A percentile compares a stretch with the other conserved stretches of the same genome.
phyloP scores from a whole-genome alignment of 768 basidiomycete genomes.

The Suillus americanus region DNA sequence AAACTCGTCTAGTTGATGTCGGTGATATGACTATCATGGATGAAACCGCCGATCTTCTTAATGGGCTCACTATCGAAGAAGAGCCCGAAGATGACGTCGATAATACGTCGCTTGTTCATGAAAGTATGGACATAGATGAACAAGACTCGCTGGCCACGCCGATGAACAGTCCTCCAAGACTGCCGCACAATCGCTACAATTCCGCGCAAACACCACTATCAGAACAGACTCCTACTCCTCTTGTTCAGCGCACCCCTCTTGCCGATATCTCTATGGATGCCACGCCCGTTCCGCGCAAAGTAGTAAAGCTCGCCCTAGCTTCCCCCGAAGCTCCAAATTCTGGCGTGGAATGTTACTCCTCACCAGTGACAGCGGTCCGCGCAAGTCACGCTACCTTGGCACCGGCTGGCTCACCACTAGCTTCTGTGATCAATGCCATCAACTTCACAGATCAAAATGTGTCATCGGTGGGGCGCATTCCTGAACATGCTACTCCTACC shows the following conservation, averaged over 20 bases:
- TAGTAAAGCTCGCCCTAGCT: slow-evolving; percentile 3
- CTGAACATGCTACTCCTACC: not conserved
- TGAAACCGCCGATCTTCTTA: slow-evolving; percentile 11
- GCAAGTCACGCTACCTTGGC: slow-evolving; percentile 8
- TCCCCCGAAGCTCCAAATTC: not conserved
- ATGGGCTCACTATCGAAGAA: slow-evolving; percentile 11
- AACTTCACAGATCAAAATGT: slow-evolving; percentile 16
- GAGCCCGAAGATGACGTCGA: not conserved
- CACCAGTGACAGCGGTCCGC: slow-evolving; percentile 8
- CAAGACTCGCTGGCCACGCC: slow-evolving; percentile 1
- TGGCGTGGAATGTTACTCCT: not conserved
- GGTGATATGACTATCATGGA: slow-evolving; percentile 20
- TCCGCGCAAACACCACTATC: slow-evolving; percentile 7
- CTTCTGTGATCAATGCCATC: slow-evolving; percentile 30
- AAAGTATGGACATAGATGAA: slow-evolving; percentile 4
- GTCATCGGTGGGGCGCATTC: not conserved
- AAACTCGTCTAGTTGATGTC: slow-evolving; percentile 31
- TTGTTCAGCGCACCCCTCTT: slow-evolving; percentile 9
- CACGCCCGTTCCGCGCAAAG: slow-evolving; percentile 15
- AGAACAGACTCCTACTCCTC: slow-evolving; percentile 1
- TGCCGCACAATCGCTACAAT: not conserved
- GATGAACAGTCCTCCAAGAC: slow-evolving; percentile 3
- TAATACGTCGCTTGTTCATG: slow-evolving; percentile 1
- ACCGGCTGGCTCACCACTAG: slow-evolving; percentile 25
- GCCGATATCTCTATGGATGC: slow-evolving; percentile 15